Conservation (phyloP, 306 rosid genomes). For the Citrullus mucosospermus region DNA sequence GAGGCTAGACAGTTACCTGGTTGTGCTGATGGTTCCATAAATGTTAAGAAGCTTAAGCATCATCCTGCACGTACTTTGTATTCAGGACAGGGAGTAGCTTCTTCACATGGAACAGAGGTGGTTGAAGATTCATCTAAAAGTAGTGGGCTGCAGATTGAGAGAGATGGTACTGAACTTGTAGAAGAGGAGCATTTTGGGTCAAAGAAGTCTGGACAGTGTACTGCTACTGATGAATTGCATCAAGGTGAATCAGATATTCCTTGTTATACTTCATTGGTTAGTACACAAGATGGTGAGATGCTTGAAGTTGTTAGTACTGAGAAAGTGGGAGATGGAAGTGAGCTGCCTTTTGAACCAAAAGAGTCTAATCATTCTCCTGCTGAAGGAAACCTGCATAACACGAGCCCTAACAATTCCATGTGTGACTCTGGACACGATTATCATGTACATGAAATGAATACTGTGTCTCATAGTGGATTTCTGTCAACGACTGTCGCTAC, state of each 20-base stretch:
- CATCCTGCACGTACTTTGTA: conserved; percentile 13
- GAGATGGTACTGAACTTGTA: conserved; percentile 4
- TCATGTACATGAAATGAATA: conserved; percentile 11
- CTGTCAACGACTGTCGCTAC: conserved; percentile 17
- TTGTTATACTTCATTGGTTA: conserved; percentile 4
- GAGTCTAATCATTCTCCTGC: conserved; percentile 7
- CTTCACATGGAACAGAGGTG: conserved; percentile 14
- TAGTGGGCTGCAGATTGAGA: conserved; percentile 1
- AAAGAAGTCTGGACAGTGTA: conserved; percentile 10
- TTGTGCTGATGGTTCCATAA: conserved; percentile 15
- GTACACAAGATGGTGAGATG: background rate
- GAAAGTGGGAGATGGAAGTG: conserved; percentile 4
- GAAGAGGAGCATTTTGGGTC: conserved; percentile 15
- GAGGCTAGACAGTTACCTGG: conserved; percentile 11
- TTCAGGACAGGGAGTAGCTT: conserved; percentile 15
- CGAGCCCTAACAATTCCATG: background rate
- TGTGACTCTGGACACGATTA: conserved; percentile 16
- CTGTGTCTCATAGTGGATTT: conserved; percentile 14
- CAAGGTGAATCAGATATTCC: conserved; percentile 16
- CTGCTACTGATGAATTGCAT: conserved; percentile 9
- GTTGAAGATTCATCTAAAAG: conserved; percentile 22
- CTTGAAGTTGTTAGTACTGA: conserved; percentile 2
- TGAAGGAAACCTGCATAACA: conserved; percentile 4
- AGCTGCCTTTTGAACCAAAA: conserved; percentile 14
- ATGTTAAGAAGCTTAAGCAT: conserved; percentile 30